Evolutionary conservation across 1,139 yeast species (phyloP).

Genomic region (Blastobotrys proliferans): DNA sequence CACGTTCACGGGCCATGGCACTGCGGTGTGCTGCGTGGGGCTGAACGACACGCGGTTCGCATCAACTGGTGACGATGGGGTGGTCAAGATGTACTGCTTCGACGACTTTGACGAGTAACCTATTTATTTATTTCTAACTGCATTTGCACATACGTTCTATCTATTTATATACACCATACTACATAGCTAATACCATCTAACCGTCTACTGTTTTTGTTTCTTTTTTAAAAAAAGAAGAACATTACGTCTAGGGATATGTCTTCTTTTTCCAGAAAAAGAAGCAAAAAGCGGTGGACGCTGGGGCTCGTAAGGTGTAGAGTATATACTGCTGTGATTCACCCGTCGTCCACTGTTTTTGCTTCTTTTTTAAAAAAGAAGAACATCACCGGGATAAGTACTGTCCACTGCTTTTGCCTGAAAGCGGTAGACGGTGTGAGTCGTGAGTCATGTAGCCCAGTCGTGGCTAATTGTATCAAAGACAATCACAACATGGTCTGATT

Average conservation of each 20-base stretch:
- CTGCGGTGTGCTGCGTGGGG: slow-evolving; percentile 83
- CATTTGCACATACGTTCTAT: not conserved
- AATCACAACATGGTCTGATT: too few species aligned
- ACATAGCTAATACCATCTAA: not conserved
- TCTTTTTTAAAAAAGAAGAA: too few species aligned
- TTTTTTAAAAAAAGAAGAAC: not conserved
- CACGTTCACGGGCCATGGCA: slow-evolving; percentile 72
- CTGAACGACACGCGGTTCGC: slow-evolving; percentile 86
- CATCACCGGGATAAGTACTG: too few species aligned
- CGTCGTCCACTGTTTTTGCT: too few species aligned
- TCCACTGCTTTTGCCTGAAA: too few species aligned
- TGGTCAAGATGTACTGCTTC: slow-evolving; percentile 76
- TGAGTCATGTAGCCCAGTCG: too few species aligned
- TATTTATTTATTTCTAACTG: not conserved
- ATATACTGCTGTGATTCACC: too few species aligned
- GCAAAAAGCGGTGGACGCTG: too few species aligned
- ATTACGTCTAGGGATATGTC: too few species aligned
- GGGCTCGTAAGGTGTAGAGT: not conserved
- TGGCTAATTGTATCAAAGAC: too few species aligned
- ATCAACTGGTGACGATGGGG: slow-evolving; percentile 85
- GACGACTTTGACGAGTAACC: slow-evolving; percentile 32
- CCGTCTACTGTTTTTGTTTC: not conserved
- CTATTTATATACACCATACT: not conserved
- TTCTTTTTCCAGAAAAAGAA: too few species aligned
- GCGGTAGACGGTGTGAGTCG: too few species aligned